Conservation (phyloP, 1,284 basidiomycete species). For the Heterobasidion occidentale region DNA sequence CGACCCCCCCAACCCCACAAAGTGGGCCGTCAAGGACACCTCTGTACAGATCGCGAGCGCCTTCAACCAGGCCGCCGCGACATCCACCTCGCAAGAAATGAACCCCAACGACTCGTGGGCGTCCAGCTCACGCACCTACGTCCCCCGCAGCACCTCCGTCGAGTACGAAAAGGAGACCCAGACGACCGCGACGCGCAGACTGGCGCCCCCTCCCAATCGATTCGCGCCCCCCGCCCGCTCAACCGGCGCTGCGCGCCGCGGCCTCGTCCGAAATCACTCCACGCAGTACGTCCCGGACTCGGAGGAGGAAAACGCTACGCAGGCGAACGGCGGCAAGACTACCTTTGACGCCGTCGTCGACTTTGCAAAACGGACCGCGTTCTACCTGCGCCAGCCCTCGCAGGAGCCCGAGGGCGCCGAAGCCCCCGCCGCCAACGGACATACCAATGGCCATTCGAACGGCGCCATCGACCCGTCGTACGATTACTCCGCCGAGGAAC, state of each 20-base stretch:
- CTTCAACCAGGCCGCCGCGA: slow-evolving; percentile 58
- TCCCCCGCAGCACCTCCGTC: slow-evolving; percentile 67
- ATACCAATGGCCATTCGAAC: slow-evolving; percentile 19
- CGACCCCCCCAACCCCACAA: slow-evolving; percentile 48
- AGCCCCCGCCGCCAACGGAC: slow-evolving; percentile 9
- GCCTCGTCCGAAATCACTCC: slow-evolving; percentile 44
- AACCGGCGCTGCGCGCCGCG: slow-evolving; percentile 24
- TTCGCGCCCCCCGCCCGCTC: slow-evolving; percentile 21
- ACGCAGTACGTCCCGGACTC: slow-evolving; percentile 53
- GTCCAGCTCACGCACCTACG: slow-evolving; percentile 41
- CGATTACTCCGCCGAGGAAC: slow-evolving; percentile 71
- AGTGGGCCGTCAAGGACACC: slow-evolving; percentile 70
- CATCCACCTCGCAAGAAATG: slow-evolving; percentile 28
- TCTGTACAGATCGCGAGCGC: slow-evolving; percentile 80
- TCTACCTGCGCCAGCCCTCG: slow-evolving; percentile 53
- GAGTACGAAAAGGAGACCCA: slow-evolving; percentile 67
- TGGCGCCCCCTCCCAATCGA: slow-evolving; percentile 44
- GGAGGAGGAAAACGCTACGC: slow-evolving; percentile 44
- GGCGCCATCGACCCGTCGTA: slow-evolving; percentile 43
- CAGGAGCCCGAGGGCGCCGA: slow-evolving; percentile 36
- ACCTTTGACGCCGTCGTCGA: slow-evolving; percentile 54
- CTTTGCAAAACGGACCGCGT: slow-evolving; percentile 43
- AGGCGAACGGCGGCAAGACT: slow-evolving; percentile 37
- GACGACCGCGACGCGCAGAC: slow-evolving; percentile 40
- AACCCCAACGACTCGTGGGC: slow-evolving; percentile 61